phyloP scores from a whole-genome alignment of 2,329 filamentous ascomycete species.

The Gliomastix tumulicola region DNA sequence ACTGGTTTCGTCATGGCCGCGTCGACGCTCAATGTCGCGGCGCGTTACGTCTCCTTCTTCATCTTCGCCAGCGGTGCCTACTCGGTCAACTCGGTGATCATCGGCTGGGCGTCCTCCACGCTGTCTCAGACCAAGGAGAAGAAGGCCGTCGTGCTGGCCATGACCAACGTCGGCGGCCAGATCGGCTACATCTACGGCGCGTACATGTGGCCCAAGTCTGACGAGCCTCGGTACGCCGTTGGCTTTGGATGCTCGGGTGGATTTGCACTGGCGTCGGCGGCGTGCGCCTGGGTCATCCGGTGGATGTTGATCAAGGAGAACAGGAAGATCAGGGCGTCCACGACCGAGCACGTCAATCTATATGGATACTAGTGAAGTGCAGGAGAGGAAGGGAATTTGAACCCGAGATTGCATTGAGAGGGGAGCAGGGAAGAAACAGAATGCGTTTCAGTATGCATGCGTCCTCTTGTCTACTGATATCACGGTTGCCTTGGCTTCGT shows the following conservation, averaged over 20 bases:
- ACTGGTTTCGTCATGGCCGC: slow-evolving; percentile 33
- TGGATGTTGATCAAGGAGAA: slow-evolving; percentile 32
- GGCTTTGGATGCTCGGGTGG: slow-evolving; percentile 35
- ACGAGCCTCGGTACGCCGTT: slow-evolving; percentile 36
- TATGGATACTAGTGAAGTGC: slow-evolving; percentile 23
- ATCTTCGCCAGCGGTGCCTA: slow-evolving; percentile 35
- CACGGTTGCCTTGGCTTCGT: too few species aligned
- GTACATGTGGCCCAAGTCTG: slow-evolving; percentile 38
- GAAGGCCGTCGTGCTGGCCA: slow-evolving; percentile 38
- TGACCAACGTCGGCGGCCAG: slow-evolving; percentile 39
- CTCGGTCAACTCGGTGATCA: slow-evolving; percentile 36
- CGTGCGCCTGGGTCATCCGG: slow-evolving; percentile 34
- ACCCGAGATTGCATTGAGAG: too few species aligned
- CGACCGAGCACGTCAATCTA: slow-evolving; percentile 23
- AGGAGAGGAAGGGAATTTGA: too few species aligned
- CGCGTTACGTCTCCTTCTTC: slow-evolving; percentile 32
- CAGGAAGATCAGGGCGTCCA: slow-evolving; percentile 24
- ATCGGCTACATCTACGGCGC: slow-evolving; percentile 43
- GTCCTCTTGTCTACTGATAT: too few species aligned
- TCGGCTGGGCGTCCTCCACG: slow-evolving; percentile 36
- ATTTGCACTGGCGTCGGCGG: slow-evolving; percentile 26
- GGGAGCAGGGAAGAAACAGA: too few species aligned
- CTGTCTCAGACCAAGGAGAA: slow-evolving; percentile 41
- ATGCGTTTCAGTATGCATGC: too few species aligned
- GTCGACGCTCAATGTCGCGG: slow-evolving; percentile 26